Percentiles rank a stretch among this genome's conserved stretches.
phyloP scores from a whole-genome alignment of 345 rosid species.

The Hirschfeldia incana region DNA sequence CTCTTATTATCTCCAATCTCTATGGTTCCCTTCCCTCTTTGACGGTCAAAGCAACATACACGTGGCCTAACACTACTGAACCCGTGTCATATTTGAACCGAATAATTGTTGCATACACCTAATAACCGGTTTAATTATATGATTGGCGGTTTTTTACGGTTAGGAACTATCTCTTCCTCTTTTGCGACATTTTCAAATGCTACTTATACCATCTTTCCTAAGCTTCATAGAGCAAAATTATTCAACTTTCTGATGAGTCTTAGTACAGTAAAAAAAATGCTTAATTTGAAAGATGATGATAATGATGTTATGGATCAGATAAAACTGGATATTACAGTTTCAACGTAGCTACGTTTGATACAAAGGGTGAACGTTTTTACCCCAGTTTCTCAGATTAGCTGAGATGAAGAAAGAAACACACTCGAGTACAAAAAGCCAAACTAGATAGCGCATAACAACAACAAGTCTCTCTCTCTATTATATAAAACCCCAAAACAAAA shows the following conservation, averaged over 20 bases:
- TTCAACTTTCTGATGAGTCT: no score
- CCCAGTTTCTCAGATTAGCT: background rate
- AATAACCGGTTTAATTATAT: background rate
- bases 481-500: no score
- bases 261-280: no score
- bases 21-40: background rate
- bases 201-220: no score
- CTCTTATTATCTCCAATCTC: background rate
- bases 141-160: background rate
- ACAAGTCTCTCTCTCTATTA: background rate
- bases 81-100: background rate
- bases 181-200: no score
- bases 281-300: no score
- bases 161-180: no score
- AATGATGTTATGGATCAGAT: no score
- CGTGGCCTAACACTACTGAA: background rate
- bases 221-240: no score
- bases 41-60: background rate
- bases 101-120: background rate
- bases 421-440: constrained; percentile 6
- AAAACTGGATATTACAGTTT: no score
- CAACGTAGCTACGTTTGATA: background rate
- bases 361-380: background rate
- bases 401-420: background rate
- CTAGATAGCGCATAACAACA: background rate